Evolutionary conservation across 768 basidiomycete genomes (phyloP).

Genomic region (Russula foetens): DNA sequence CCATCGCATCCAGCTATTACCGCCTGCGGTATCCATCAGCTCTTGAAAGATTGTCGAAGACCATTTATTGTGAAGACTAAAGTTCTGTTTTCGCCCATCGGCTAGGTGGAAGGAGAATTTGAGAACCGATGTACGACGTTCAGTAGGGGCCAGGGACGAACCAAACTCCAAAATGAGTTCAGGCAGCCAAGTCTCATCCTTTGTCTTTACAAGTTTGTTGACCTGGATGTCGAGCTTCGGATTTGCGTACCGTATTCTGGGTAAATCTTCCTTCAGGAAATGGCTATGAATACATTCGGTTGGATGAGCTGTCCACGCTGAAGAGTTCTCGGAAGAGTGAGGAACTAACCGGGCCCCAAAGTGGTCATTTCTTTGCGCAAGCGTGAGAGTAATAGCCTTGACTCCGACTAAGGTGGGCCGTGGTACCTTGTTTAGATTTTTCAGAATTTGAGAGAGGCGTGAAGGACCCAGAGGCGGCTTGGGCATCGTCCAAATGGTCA

Average conservation of each 20-base stretch:
- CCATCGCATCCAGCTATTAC: constrained; percentile 49
- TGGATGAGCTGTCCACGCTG: not conserved
- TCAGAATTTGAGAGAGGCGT: constrained; percentile 46
- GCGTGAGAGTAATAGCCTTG: constrained; percentile 45
- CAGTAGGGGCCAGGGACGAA: constrained; percentile 31
- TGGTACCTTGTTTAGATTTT: constrained; percentile 43
- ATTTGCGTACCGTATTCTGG: constrained; percentile 71
- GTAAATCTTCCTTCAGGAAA: constrained; percentile 73
- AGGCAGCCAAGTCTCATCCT: constrained; percentile 50
- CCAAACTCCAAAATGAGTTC: constrained; percentile 56
- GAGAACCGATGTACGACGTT: not conserved
- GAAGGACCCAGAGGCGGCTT: constrained; percentile 38
- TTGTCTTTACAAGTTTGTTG: constrained; percentile 43
- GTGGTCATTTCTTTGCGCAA: constrained; percentile 59
- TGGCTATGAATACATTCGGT: constrained; percentile 36
- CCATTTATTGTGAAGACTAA: constrained; percentile 60
- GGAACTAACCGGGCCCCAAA: constrained; percentile 59
- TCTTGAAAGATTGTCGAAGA: constrained; percentile 61
- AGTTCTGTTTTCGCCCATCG: constrained; percentile 38
- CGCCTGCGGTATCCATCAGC: constrained; percentile 61
- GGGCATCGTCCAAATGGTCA: not conserved
- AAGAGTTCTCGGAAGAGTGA: not conserved
- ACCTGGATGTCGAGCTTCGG: constrained; percentile 56
- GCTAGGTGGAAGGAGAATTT: constrained; percentile 28
- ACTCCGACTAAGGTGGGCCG: constrained; percentile 41